Evolutionary conservation across 2,329 filamentous ascomycete genomes (phyloP).

Genomic region (Aureobasidium sp.): DNA sequence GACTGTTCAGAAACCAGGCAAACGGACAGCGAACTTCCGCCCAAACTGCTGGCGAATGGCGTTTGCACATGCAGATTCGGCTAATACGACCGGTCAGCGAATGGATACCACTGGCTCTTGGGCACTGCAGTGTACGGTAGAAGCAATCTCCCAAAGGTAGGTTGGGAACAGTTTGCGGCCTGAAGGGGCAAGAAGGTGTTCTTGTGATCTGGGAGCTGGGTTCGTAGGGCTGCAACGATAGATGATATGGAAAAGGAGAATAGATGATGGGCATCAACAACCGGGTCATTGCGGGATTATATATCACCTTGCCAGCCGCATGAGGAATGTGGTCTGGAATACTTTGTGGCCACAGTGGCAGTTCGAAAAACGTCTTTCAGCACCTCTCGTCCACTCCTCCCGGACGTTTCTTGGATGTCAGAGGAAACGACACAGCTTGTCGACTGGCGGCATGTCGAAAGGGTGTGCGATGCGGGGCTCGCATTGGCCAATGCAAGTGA

Average conservation of each 20-base stretch:
- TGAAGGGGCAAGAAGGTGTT: background rate
- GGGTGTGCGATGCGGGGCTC: constrained; percentile 1
- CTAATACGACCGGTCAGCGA: constrained; percentile 11
- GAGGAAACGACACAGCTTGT: background rate
- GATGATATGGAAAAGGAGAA: constrained; percentile 3
- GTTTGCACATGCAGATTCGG: constrained; percentile 13
- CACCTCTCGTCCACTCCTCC: background rate
- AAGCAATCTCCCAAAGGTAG: background rate
- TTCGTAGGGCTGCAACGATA: constrained; percentile 8
- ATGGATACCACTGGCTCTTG: background rate
- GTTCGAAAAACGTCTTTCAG: background rate
- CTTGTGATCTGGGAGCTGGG: background rate
- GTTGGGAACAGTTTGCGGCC: background rate
- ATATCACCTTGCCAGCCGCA: background rate
- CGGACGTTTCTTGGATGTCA: background rate
- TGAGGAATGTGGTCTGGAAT: background rate
- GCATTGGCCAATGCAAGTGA: constrained; percentile 2
- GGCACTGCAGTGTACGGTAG: background rate
- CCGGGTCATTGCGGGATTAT: constrained; percentile 1
- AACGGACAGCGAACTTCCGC: constrained; percentile 10
- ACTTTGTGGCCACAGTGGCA: background rate
- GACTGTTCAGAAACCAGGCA: constrained; percentile 11
- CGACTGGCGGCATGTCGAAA: background rate
- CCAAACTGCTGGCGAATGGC: constrained; percentile 13
- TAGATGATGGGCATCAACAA: constrained; percentile 1